phyloP scores from a whole-genome alignment of 179 eudicot genomes.

The Spergularia azorica region DNA sequence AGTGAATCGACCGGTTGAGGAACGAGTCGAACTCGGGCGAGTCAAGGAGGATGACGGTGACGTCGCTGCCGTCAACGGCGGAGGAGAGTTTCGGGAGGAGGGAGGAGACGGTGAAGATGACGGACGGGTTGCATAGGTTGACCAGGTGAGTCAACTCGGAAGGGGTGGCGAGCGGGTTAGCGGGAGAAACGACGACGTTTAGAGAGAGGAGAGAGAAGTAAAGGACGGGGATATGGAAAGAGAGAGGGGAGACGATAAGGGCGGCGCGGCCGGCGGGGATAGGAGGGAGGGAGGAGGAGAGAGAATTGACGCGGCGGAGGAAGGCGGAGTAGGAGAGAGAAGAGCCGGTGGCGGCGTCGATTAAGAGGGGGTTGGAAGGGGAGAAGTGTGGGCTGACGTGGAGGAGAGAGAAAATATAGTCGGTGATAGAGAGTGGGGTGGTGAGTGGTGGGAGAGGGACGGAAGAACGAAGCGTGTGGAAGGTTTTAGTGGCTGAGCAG shows the following conservation, averaged over 20 bases:
- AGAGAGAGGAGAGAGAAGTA: conserved; percentile 76
- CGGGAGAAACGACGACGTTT: conserved; percentile 67
- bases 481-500: conserved; percentile 52
- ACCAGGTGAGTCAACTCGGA: conserved; percentile 68
- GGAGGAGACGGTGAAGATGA: conserved; percentile 58
- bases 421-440: conserved; percentile 48
- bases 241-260: conserved; percentile 63
- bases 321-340: conserved; percentile 47
- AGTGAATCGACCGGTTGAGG: conserved; percentile 19
- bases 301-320: conserved; percentile 52
- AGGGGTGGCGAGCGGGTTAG: conserved; percentile 67
- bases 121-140: conserved; percentile 42
- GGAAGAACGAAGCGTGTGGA: conserved; percentile 43
- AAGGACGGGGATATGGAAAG: conserved; percentile 61
- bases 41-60: conserved; percentile 50
- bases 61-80: not conserved
- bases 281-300: conserved; percentile 47
- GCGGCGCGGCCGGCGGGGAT: conserved; percentile 48
- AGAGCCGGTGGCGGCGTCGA: conserved; percentile 36
- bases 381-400: conserved; percentile 30
- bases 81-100: conserved; percentile 31
- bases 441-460: conserved; percentile 46
- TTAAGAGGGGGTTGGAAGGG: conserved; percentile 44
- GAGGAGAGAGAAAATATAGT: conserved; percentile 62
- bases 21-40: conserved; percentile 55